These are phyloP conservation scores for Arabidopsis arenosa DNA, from an alignment of 345 rosid genomes.

Conservation along the genomic window DNA sequence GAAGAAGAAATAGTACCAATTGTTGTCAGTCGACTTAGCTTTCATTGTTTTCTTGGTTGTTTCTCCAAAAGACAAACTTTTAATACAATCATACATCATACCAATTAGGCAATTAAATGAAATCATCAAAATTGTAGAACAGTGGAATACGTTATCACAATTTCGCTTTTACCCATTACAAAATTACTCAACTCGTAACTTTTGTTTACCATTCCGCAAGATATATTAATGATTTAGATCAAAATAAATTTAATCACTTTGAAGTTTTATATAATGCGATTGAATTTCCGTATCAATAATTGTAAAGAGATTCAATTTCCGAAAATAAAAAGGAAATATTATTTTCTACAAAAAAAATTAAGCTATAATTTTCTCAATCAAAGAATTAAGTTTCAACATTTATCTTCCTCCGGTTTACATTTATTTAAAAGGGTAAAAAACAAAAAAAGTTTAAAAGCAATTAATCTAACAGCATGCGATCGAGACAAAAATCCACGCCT, in stretches of 20 bases:
- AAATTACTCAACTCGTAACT: background rate
- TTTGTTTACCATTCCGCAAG: background rate
- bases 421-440: background rate
- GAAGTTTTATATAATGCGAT: background rate
- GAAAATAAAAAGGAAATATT: background rate
- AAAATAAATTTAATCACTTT: background rate
- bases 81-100: slow-evolving; percentile 17
- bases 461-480: slow-evolving; percentile 36
- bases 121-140: background rate
- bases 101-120: slow-evolving; percentile 5
- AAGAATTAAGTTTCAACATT: background rate
- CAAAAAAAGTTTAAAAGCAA: background rate
- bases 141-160: background rate
- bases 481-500: slow-evolving; percentile 46
- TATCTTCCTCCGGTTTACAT: background rate
- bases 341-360: too few species aligned
- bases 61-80: slow-evolving; percentile 18
- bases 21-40: slow-evolving; percentile 38
- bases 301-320: background rate
- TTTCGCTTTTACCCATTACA: background rate
- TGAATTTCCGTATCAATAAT: background rate
- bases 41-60: slow-evolving; percentile 25
- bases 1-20: slow-evolving; percentile 21
- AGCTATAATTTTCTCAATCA: background rate
- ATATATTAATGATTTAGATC: background rate